Conservation (phyloP, 345 rosid genomes). For the Jatropha curcas region DNA sequence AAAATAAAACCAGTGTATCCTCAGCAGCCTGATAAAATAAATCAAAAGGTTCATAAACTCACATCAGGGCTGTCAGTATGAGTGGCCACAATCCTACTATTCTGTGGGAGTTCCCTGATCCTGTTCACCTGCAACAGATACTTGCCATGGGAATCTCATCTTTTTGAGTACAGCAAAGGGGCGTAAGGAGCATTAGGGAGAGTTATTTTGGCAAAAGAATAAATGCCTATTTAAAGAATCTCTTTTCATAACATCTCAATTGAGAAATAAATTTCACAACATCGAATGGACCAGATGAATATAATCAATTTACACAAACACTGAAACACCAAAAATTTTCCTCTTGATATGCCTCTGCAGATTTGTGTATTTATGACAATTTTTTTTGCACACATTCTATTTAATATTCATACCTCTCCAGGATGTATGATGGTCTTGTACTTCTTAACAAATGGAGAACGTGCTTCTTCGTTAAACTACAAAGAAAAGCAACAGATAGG, state of each 20-base stretch:
- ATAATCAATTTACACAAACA: not conserved
- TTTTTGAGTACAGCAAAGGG: constrained; percentile 8
- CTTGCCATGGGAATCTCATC: not conserved
- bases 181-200: not conserved
- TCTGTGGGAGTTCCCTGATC: constrained; percentile 96
- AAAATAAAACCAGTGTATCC: not conserved
- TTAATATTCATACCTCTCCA: constrained; percentile 70
- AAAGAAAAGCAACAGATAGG: not conserved
- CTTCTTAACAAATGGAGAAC: constrained; percentile 98
- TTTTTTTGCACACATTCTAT: not conserved
- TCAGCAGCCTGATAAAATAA: not conserved
- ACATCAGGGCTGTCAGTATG: constrained; percentile 99
- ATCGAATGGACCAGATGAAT: not conserved
- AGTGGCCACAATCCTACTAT: constrained; percentile 91
- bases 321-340: not conserved
- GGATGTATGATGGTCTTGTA: constrained; percentile 98
- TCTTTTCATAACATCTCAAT: not conserved
- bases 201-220: not conserved
- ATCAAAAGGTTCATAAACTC: constrained; percentile 18
- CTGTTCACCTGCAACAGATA: constrained; percentile 77
- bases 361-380: not conserved
- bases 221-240: not conserved
- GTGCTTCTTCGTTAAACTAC: constrained; percentile 98
- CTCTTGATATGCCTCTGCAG: not conserved
- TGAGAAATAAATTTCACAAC: not conserved